Base-by-base conservation (phyloP, 768 basidiomycete genomes). In the Suillus americanus region DNA sequence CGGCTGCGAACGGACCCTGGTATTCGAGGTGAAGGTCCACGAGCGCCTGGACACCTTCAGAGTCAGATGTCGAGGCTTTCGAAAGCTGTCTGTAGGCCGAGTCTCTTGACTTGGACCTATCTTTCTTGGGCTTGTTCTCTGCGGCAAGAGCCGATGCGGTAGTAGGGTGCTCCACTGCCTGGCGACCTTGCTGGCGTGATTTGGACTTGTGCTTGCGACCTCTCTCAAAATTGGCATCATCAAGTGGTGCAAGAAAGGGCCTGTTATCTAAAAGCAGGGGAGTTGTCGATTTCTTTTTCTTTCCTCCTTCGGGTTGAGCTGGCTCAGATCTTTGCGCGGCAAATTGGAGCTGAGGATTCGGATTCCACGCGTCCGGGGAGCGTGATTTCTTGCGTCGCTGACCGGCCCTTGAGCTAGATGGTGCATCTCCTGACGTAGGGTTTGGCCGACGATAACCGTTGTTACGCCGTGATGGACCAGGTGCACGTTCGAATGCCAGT, bases 41-140 rank as follows among this genome's bases (percentile, higher is more conserved):
- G 28, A 68, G n/a, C 9, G 56, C 66, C 54, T 68, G 67, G 2
- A 60, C 28, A 30, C 74, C 75, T 16, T 71, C 69, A 0, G 43
- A 66, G 35, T 80, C 79, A 1, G 77, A 77, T 9, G 68, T 43
- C 2, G 61, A 38, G 9, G 70, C 61, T 66, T 74, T 78, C n/a
- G 65, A 65, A 25, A 64, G 61, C 18, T 70, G 60, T 40, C 65
- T 70, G 14, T 54, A 56, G 18, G 62, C 12, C 0, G 75, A 69
- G 35, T 81, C 80, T 18, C 77, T 70, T 33, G 80, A 80, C 43
- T 74, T 75, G 3, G 80, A 81, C 18, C 75, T 70, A 51, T 79
- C 79, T 62, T 68, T 74, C 59, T 72, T 75, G 5, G 38, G 25
- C 18, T 25, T 57, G 23, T 57, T 57, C 56, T 57, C 56, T 57